A percentile compares a stretch with the other conserved stretches of the same genome.
These are phyloP conservation scores for Starmera quercuum DNA, from an alignment of 805 yeast species.

Conservation along the genomic window DNA sequence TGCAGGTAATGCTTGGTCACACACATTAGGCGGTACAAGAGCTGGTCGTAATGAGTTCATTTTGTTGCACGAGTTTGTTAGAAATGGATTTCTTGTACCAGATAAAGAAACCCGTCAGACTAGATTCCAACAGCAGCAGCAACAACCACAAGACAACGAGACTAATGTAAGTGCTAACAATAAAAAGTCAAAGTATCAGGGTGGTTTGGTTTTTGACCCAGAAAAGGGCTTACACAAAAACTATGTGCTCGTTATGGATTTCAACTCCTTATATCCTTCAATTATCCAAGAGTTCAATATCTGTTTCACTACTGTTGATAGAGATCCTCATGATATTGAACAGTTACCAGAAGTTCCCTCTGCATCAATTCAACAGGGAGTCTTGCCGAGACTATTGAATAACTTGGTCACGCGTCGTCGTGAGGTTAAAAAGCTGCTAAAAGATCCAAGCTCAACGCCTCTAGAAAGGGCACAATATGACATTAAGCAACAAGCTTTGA, in stretches of 20 bases:
- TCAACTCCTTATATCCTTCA: slow-evolving; percentile 94
- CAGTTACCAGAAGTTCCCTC: slow-evolving; percentile 67
- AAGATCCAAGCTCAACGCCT: slow-evolving; percentile 57
- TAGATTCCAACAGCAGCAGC: slow-evolving; percentile 26
- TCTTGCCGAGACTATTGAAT: slow-evolving; percentile 76
- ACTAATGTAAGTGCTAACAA: slow-evolving; percentile 38
- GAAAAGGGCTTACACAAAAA: slow-evolving; percentile 90
- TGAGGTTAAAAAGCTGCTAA: slow-evolving; percentile 81
- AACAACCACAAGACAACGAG: slow-evolving; percentile 17
- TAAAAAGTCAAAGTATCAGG: slow-evolving; percentile 72
- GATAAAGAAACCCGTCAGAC: slow-evolving; percentile 55
- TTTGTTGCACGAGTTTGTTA: slow-evolving; percentile 83
- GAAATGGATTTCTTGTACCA: slow-evolving; percentile 77
- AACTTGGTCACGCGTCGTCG: slow-evolving; percentile 86
- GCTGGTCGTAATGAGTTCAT: slow-evolving; percentile 94
- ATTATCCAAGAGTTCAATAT: slow-evolving; percentile 96
- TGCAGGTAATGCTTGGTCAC: slow-evolving; percentile 97
- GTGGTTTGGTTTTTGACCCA: slow-evolving; percentile 96
- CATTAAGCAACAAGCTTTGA: slow-evolving; percentile 91
- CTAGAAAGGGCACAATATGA: slow-evolving; percentile 79
- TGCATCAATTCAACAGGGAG: slow-evolving; percentile 57
- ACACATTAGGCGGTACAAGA: slow-evolving; percentile 89
- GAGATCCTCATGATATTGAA: slow-evolving; percentile 49
- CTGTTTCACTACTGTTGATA: slow-evolving; percentile 90
- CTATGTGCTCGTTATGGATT: slow-evolving; percentile 91